A percentile compares a stretch with the other conserved stretches of the same genome.
These are phyloP conservation scores for Pseudocercospora macadamiae DNA, from an alignment of 2,329 filamentous ascomycete species.

Conservation along the genomic window DNA sequence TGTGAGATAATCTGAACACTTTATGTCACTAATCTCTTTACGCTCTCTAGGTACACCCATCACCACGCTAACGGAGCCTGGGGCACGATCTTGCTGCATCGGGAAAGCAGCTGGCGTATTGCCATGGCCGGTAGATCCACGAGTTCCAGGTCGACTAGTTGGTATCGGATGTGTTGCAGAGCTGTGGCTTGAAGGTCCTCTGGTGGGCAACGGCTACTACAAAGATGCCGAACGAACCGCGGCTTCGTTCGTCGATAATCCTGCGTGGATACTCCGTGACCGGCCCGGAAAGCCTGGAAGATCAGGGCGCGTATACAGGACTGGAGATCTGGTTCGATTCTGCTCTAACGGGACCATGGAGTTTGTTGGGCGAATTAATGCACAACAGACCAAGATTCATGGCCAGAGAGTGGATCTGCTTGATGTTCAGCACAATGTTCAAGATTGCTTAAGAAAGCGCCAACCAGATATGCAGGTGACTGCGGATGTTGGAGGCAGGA, in stretches of 20 bases:
- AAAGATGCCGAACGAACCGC: conserved; percentile 36
- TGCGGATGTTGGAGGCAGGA: conserved; percentile 2
- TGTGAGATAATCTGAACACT: background rate
- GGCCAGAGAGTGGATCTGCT: conserved; percentile 29
- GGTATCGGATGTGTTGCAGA: conserved; percentile 54
- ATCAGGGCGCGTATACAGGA: conserved; percentile 12
- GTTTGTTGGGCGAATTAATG: conserved; percentile 45
- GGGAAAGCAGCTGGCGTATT: background rate
- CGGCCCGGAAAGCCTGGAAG: conserved; percentile 1
- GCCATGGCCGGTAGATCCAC: conserved; percentile 37
- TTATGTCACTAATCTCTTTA: background rate
- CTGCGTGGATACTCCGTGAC: conserved; percentile 14
- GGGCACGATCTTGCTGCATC: background rate
- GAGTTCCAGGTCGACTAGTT: conserved; percentile 31
- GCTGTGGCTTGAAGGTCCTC: conserved; percentile 51
- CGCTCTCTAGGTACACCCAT: background rate
- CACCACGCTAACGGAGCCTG: background rate
- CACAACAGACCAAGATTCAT: conserved; percentile 28
- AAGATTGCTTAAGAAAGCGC: background rate
- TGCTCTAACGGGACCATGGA: conserved; percentile 24
- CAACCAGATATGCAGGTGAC: background rate
- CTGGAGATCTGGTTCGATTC: conserved; percentile 32
- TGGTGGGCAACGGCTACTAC: conserved; percentile 52
- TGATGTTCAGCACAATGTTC: conserved; percentile 21
- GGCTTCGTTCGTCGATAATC: conserved; percentile 32